These are phyloP conservation scores for Prunus kanzakura DNA, from an alignment of 306 rosid genomes.

Conservation along the genomic window DNA sequence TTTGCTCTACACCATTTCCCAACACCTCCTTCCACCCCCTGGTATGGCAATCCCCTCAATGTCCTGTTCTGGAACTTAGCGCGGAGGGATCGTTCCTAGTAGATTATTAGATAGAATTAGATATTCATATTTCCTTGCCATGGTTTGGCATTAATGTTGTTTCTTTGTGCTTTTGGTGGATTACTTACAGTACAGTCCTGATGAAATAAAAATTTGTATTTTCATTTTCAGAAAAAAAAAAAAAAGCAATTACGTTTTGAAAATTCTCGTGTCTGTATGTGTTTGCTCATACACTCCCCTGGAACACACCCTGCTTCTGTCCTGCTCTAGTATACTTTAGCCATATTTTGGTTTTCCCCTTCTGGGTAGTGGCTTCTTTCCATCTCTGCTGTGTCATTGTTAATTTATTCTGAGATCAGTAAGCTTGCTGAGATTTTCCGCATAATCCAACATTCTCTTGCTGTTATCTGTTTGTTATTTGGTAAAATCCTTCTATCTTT, in stretches of 20 bases:
- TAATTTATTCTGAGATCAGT: not conserved
- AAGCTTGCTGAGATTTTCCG: not conserved
- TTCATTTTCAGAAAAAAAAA: too few species aligned
- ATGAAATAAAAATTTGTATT: too few species aligned
- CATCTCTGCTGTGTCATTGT: not conserved
- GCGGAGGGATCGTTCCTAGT: not conserved
- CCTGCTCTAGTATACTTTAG: not conserved
- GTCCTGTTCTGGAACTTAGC: not conserved
- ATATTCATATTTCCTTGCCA: not conserved
- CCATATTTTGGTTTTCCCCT: not conserved
- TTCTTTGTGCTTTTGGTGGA: too few species aligned
- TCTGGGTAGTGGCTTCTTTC: not conserved
- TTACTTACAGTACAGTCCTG: too few species aligned
- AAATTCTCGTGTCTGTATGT: not conserved
- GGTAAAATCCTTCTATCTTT: not conserved
- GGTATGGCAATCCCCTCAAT: not conserved
- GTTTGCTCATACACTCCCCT: not conserved
- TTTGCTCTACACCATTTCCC: not conserved
- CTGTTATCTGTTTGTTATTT: not conserved
- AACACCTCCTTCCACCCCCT: not conserved
- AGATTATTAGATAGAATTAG: not conserved
- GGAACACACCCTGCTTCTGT: not conserved
- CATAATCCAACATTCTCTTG: not conserved
- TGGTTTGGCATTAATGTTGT: not conserved
- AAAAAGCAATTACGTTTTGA: not conserved